Evolutionary conservation across 2,329 filamentous ascomycete species (phyloP).

Genomic region (Penicillium italicum): DNA sequence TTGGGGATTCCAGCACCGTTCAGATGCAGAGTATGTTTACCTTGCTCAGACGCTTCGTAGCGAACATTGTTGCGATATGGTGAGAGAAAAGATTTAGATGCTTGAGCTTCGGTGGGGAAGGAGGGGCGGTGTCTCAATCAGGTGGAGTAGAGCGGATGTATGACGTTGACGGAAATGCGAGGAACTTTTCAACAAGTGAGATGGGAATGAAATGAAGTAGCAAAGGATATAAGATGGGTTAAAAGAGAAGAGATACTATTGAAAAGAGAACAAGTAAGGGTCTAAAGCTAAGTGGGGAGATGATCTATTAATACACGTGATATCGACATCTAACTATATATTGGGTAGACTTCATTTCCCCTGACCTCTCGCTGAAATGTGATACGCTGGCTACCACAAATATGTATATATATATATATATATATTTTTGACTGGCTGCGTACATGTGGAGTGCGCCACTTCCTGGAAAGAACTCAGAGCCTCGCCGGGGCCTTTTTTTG

Average conservation of each 20-base stretch:
- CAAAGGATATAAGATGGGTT: background rate
- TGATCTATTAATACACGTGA: background rate
- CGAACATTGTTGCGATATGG: constrained; percentile 43
- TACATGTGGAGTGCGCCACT: too few relatives aligned
- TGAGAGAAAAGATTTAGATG: background rate
- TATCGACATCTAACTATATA: constrained; percentile 3
- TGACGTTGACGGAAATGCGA: constrained; percentile 1
- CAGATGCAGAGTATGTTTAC: constrained; percentile 29
- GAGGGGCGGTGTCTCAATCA: background rate
- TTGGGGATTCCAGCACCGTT: background rate
- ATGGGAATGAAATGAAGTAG: background rate
- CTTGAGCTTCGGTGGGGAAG: constrained; percentile 8
- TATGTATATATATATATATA: too few relatives aligned
- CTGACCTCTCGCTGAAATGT: too few relatives aligned
- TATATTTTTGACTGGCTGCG: too few relatives aligned
- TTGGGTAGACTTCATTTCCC: too few relatives aligned
- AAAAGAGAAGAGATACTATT: background rate
- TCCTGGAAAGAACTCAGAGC: too few relatives aligned
- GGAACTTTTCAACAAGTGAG: background rate
- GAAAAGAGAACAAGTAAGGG: background rate
- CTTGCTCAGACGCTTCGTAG: constrained; percentile 47
- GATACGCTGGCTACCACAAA: too few relatives aligned
- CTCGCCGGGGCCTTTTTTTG: too few relatives aligned
- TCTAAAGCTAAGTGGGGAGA: background rate
- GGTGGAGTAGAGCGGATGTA: constrained; percentile 4